Evolutionary conservation across 176 grass and related monocot species (phyloP).

Genomic region (Eragrostis nindensis): DNA sequence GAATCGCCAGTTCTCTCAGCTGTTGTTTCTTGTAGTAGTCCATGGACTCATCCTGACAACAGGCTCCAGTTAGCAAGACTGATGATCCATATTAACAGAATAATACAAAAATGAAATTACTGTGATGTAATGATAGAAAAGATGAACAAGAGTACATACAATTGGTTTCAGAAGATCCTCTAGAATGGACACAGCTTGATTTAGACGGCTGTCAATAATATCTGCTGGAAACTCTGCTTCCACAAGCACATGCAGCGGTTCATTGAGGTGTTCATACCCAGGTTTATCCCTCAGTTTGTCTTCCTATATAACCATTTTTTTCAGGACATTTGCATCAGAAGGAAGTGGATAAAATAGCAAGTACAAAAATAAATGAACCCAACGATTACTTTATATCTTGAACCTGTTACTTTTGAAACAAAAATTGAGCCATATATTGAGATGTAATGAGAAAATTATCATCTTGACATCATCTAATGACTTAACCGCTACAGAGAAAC

Average conservation of each 20-base stretch:
- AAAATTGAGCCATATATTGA: neutral
- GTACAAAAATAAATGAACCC: neutral
- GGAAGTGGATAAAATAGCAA: neutral
- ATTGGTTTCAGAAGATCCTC: constrained; percentile 98
- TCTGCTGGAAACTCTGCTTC: constrained; percentile 95
- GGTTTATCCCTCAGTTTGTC: constrained; percentile 98
- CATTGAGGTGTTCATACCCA: constrained; percentile 97
- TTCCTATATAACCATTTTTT: constrained; percentile 62
- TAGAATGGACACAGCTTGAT: constrained; percentile 82
- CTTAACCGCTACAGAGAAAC: neutral
- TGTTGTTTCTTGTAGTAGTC: constrained; percentile 99
- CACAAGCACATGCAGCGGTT: constrained; percentile 91
- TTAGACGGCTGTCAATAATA: constrained; percentile 76
- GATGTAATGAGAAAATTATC: constrained; percentile 7
- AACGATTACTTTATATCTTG: neutral
- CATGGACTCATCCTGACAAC: constrained; percentile 87
- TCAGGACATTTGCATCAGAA: constrained; percentile 17
- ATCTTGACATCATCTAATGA: neutral
- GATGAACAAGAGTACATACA: constrained; percentile 45
- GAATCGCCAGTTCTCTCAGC: constrained; percentile 87
- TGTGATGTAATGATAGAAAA: neutral
- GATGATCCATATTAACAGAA: constrained; percentile 23
- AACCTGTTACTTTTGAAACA: neutral
- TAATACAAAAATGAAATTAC: constrained; percentile 8
- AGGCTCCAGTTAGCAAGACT: constrained; percentile 10